Percentiles rank a stretch among this genome's conserved stretches.
Conservation (phyloP, 768 basidiomycete genomes). For the Calocybe cyanea region DNA sequence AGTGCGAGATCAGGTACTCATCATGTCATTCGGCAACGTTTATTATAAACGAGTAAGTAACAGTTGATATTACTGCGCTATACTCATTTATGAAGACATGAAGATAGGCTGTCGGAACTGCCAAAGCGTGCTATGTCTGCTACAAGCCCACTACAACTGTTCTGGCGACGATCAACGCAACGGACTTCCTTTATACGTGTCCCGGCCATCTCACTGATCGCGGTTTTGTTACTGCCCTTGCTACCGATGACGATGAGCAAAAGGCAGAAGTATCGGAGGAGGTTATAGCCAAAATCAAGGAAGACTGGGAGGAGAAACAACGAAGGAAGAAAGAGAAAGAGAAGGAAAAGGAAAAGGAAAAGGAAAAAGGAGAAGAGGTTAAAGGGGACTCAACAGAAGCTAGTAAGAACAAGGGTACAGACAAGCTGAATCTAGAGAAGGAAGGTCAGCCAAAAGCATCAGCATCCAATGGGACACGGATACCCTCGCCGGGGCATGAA, state of each 20-base stretch:
- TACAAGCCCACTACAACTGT: slow-evolving; percentile 78
- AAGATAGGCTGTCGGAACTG: slow-evolving; percentile 68
- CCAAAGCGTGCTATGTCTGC: slow-evolving; percentile 77
- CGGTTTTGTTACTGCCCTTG: slow-evolving; percentile 62
- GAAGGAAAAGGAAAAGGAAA: slow-evolving; percentile 41
- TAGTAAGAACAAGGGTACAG: slow-evolving; percentile 22
- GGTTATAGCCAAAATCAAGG: slow-evolving; percentile 74
- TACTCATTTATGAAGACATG: slow-evolving; percentile 11
- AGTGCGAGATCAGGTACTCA: neutral
- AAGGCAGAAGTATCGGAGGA: slow-evolving; percentile 52
- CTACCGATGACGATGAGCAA: slow-evolving; percentile 27
- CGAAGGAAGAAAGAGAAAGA: slow-evolving; percentile 55
- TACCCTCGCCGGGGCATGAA: slow-evolving; percentile 53
- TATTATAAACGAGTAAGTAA: slow-evolving; percentile 84
- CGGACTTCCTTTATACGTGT: slow-evolving; percentile 87
- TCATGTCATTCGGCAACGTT: slow-evolving; percentile 75
- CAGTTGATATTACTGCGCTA: neutral
- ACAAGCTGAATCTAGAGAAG: slow-evolving; percentile 25
- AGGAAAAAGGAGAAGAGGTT: slow-evolving; percentile 37
- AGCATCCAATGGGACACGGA: too few species aligned
- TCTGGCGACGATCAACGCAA: slow-evolving; percentile 76
- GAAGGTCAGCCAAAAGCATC: slow-evolving; percentile 24
- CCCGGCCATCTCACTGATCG: slow-evolving; percentile 74
- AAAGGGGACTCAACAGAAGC: too few species aligned
- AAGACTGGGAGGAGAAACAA: slow-evolving; percentile 77